Base-by-base conservation (phyloP, 495 filamentous ascomycete genomes). In the Aspergillus affinis region DNA sequence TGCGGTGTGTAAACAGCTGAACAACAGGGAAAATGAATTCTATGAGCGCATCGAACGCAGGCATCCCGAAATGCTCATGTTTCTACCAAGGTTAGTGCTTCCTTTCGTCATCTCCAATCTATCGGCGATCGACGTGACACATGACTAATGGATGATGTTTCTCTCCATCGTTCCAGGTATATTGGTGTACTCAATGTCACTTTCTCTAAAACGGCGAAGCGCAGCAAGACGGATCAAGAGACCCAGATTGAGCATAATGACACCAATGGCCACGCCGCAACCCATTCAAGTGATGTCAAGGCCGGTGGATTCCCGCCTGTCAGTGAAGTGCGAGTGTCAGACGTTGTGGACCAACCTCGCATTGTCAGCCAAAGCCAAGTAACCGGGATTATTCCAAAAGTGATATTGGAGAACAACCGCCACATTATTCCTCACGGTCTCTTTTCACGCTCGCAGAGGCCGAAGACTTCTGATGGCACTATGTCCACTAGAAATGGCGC, bases 161-260 rank as follows among this genome's bases (percentile, higher is more conserved):
- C 57, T n/a, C n/a, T n/a, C n/a, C n/a, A n/a, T n/a, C n/a, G n/a
- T n/a, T n/a, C 41, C 9, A 94, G 94, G 70, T 98, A 98, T 65
- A 97, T 98, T 61, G 94, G 94, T 20, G 94, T 98, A 47, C 77
- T 98, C 45, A 98, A 98, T 70, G 94, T 98, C 15, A 97, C 94
- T 0, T 97, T 93, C 72, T 92, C 92, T 21, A 97, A 95, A 72
- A 87, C 85, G 46, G 77, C 84, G 6, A 90, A 91, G 52, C 84
- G 82, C 32, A 84, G 83, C 63, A 90, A 88, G 61, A 74, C 74
- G 52, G 75, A 75, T 59, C 74, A 81, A 20, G 82, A 67, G 19
- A 63, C 56, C 4, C 54, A 65, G n/a, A 32, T 47, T 3, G 63
- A 72, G 47, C 72, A 67, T 51, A 55, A 65, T 17, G 63, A 68